These are phyloP conservation scores for Pharus latifolius DNA, from an alignment of 176 grass and related monocot species.

Conservation along the genomic window DNA sequence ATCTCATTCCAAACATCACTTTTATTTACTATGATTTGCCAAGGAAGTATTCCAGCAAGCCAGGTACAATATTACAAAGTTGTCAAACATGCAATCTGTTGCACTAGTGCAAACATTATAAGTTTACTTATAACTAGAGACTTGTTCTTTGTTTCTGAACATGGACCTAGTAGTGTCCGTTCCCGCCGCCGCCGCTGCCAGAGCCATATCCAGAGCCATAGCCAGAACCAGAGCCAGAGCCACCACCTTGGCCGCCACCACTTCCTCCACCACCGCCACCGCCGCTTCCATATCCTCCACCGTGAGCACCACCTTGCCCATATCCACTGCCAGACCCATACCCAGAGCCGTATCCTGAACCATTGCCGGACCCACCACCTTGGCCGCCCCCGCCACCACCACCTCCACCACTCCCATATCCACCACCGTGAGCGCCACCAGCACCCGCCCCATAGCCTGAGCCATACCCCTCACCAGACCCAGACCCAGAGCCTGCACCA, in stretches of 20 bases:
- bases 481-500: neutral
- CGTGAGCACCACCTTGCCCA: neutral
- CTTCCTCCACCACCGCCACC: neutral
- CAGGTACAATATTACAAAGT: neutral
- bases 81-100: neutral
- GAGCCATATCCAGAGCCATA: neutral
- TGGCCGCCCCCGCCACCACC: neutral
- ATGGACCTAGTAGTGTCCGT: neutral
- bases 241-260: neutral
- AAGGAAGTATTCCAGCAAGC: slow-evolving; percentile 1
- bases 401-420: neutral
- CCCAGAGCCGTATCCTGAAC: neutral
- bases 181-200: neutral
- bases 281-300: neutral
- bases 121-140: too few species aligned
- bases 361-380: neutral
- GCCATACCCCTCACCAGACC: slow-evolving; percentile 7
- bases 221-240: slow-evolving; percentile 2
- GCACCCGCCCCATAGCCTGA: neutral
- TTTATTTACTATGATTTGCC: slow-evolving; percentile 21
- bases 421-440: neutral
- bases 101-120: too few species aligned
- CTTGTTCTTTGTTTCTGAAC: neutral
- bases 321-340: slow-evolving; percentile 18
- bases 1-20: neutral